These are phyloP conservation scores for Cardamine chenopodiifolia DNA, from an alignment of 345 rosid species.

Conservation along the genomic window DNA sequence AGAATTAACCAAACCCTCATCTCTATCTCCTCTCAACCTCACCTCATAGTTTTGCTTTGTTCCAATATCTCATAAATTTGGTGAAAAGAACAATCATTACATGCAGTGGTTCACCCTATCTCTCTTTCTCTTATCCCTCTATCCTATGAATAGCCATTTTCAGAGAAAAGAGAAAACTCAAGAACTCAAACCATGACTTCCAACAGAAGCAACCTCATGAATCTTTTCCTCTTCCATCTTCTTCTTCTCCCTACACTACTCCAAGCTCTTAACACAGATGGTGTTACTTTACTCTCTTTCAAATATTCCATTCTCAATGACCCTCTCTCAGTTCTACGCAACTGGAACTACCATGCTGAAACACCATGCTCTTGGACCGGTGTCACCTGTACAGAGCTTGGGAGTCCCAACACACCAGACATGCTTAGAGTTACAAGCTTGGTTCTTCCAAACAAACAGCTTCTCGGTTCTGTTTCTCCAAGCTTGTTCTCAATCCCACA, in stretches of 20 bases:
- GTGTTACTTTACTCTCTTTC: slow-evolving; percentile 67
- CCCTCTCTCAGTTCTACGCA: slow-evolving; percentile 55
- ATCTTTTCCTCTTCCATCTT: slow-evolving; percentile 30
- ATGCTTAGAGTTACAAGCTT: slow-evolving; percentile 66
- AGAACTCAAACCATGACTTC: slow-evolving; percentile 44
- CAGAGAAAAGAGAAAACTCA: slow-evolving; percentile 9
- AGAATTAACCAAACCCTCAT: slow-evolving; percentile 21
- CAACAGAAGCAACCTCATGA: slow-evolving; percentile 26
- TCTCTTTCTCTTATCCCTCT: slow-evolving; percentile 33
- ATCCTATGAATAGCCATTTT: slow-evolving; percentile 44
- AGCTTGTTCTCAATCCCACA: slow-evolving; percentile 53
- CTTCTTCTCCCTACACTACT: slow-evolving; percentile 41
- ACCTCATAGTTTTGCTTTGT: slow-evolving; percentile 34
- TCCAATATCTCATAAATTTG: slow-evolving; percentile 49
- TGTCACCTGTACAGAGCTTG: slow-evolving; percentile 58
- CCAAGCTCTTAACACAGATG: slow-evolving; percentile 60
- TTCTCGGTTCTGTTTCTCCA: slow-evolving; percentile 62
- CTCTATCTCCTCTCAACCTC: slow-evolving; percentile 20
- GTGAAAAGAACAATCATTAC: slow-evolving; percentile 61
- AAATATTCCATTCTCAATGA: slow-evolving; percentile 66
- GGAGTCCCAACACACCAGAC: slow-evolving; percentile 45
- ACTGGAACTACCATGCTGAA: slow-evolving; percentile 69
- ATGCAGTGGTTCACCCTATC: slow-evolving; percentile 61
- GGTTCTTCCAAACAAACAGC: slow-evolving; percentile 57
- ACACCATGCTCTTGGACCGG: slow-evolving; percentile 79